Evolutionary conservation across 2,329 filamentous ascomycete species (phyloP).

Genomic region (Stachybotrys elegans): DNA sequence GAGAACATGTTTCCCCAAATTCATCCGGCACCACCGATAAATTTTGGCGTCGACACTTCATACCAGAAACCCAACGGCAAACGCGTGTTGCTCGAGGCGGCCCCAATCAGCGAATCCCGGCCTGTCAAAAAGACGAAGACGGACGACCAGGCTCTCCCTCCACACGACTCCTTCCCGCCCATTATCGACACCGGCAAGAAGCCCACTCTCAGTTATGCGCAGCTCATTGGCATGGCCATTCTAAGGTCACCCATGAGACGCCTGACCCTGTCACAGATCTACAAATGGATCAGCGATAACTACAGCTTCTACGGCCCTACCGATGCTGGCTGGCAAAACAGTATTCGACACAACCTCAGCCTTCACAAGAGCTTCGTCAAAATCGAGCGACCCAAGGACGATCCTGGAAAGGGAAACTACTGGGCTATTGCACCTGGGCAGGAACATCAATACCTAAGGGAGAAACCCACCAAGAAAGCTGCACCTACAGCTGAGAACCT

Average conservation of each 20-base stretch:
- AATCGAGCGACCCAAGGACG: constrained; percentile 91
- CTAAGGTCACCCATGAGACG: constrained; percentile 77
- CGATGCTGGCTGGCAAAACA: constrained; percentile 96
- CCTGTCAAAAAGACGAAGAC: constrained; percentile 63
- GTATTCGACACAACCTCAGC: constrained; percentile 95
- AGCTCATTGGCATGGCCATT: constrained; percentile 95
- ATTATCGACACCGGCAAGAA: constrained; percentile 85
- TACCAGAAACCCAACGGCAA: constrained; percentile 51
- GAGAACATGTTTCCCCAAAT: constrained; percentile 51
- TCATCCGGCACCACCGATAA: constrained; percentile 44
- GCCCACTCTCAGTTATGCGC: constrained; percentile 88
- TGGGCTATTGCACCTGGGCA: constrained; percentile 91
- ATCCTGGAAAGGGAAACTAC: constrained; percentile 96
- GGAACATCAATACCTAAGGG: constrained; percentile 84
- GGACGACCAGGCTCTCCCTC: constrained; percentile 55
- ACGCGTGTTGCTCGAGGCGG: constrained; percentile 66
- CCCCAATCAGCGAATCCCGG: constrained; percentile 64
- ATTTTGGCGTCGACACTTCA: constrained; percentile 46
- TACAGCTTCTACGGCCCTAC: constrained; percentile 81
- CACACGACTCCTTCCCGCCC: constrained; percentile 72
- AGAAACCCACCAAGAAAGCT: constrained; percentile 65
- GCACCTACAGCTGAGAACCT: constrained; percentile 52
- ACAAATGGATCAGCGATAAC: constrained; percentile 98
- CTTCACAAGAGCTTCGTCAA: constrained; percentile 96
- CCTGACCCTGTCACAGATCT: constrained; percentile 89